Evolutionary conservation across 768 basidiomycete genomes (phyloP), one percentile per base, ranked within the genome.

Genomic region (Tulasnella sp.): DNA sequence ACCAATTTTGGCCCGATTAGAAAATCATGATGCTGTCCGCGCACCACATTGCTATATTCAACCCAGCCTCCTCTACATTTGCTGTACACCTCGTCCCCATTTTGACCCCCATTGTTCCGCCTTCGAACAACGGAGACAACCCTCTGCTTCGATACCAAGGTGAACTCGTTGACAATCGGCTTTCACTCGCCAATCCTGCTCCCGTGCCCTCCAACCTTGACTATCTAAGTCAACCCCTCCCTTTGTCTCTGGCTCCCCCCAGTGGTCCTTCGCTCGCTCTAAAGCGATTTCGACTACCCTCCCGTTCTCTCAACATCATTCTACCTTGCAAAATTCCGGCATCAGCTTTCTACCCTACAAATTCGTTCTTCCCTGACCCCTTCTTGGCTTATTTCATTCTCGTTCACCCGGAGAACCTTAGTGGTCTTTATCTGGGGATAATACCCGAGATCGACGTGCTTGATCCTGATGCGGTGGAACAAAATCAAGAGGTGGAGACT

Each of bases 51-150:
- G 55, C 55, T 21, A 39, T 43, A 11, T 57, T 57, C 55, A 57
- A 57, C 43, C 55, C 55, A 9, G 55, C 55, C 25, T 48, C 43
- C 23, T 57, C 55, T 32, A 29, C 55, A 21, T 57, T 57, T 32
- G 42, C 55, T 35, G 46, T 57, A 8, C 42, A 45, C 42, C 29
- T 57, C 25, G 46, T 57, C 12, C 55, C 55, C 3, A 14, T 40
- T 27, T 46, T 46, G 17, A 35, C 46, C 4, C 55, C 25, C 48
- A 36, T 40, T 14, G 17, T 25, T 15, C 48, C 6, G 21, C 34
- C 21, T 29, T 27, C 21, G 48, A 49, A 27, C 48, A n/a, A n/a
- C 6, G 17, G 6, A 12, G 21, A 7, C 17, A 49, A 15, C 21
- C 17, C 41, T 6, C n/a, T 9, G 9, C 41, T 19, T 25, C 41